These are phyloP conservation scores for Panaeolus papilionaceus DNA, from an alignment of 768 basidiomycete genomes.

Conservation along the genomic window DNA sequence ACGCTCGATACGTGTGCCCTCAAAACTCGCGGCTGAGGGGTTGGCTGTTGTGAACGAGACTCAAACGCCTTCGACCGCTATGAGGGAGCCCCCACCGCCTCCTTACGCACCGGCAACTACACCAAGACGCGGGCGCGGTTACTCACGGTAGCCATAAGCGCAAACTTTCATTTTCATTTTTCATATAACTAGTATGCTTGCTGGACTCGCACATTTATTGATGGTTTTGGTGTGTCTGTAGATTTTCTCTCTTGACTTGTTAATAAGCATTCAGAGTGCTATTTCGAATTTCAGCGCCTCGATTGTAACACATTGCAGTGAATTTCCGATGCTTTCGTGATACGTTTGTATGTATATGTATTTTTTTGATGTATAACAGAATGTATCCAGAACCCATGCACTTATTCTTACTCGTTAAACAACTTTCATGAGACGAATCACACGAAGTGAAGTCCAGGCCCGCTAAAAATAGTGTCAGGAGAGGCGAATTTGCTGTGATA, in stretches of 20 bases:
- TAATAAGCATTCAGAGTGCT: background rate
- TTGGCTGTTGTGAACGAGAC: background rate
- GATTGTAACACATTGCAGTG: background rate
- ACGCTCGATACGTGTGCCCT: conserved; percentile 4
- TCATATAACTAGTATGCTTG: too few relatives aligned
- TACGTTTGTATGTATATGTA: background rate
- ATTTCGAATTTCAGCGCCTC: background rate
- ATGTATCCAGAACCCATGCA: background rate
- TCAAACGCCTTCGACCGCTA: background rate
- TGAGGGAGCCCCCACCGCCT: background rate
- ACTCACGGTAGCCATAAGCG: background rate
- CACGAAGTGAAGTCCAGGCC: background rate
- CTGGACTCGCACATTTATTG: background rate
- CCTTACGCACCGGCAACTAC: background rate
- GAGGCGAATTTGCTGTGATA: background rate
- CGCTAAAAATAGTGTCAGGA: background rate
- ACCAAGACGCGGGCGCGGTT: background rate
- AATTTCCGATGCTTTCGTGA: background rate
- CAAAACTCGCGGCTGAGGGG: background rate
- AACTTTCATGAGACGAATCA: background rate
- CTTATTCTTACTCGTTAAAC: background rate
- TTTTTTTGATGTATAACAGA: background rate
- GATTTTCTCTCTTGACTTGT: background rate
- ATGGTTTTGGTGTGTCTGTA: background rate
- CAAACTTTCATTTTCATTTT: too few relatives aligned